A percentile compares a stretch with the other conserved stretches of the same genome.
Evolutionary conservation across 2,329 filamentous ascomycete species (phyloP).

Genomic region (Ceratocystis harringtonii): DNA sequence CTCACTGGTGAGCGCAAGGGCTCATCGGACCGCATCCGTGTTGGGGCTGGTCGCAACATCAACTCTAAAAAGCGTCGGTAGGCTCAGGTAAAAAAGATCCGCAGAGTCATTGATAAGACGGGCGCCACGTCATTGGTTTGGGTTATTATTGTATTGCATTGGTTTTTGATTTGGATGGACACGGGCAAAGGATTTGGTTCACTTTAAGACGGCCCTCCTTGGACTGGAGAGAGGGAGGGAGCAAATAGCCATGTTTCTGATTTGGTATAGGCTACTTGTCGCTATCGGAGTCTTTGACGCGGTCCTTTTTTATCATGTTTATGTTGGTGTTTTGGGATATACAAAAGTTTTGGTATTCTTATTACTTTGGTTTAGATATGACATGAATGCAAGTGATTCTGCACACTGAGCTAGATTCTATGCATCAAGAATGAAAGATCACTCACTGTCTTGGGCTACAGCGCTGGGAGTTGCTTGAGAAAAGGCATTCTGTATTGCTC

Average conservation of each 20-base stretch:
- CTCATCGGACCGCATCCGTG: slow-evolving; percentile 51
- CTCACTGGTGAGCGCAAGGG: slow-evolving; percentile 61
- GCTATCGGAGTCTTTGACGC: background rate
- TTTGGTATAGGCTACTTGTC: background rate
- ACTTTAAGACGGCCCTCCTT: background rate
- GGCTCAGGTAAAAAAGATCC: background rate
- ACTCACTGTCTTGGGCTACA: too few relatives aligned
- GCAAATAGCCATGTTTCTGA: background rate
- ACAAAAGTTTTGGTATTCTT: slow-evolving; percentile 11
- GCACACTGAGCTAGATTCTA: background rate
- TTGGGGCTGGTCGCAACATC: slow-evolving; percentile 74
- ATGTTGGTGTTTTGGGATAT: slow-evolving; percentile 12
- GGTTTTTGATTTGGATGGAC: background rate
- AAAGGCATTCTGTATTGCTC: slow-evolving; percentile 12
- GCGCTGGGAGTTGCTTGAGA: background rate
- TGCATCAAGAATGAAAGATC: background rate
- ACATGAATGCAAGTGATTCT: background rate
- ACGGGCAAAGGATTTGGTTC: background rate
- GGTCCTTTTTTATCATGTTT: background rate
- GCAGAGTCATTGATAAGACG: background rate
- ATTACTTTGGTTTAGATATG: slow-evolving; percentile 1
- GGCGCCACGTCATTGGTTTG: background rate
- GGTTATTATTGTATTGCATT: background rate
- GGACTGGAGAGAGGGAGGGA: background rate
- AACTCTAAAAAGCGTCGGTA: slow-evolving; percentile 40